Evolutionary conservation across 208 protist species (phyloP), one percentile per base, ranked within the genome.

Genomic region (Crithidia thermophila): DNA sequence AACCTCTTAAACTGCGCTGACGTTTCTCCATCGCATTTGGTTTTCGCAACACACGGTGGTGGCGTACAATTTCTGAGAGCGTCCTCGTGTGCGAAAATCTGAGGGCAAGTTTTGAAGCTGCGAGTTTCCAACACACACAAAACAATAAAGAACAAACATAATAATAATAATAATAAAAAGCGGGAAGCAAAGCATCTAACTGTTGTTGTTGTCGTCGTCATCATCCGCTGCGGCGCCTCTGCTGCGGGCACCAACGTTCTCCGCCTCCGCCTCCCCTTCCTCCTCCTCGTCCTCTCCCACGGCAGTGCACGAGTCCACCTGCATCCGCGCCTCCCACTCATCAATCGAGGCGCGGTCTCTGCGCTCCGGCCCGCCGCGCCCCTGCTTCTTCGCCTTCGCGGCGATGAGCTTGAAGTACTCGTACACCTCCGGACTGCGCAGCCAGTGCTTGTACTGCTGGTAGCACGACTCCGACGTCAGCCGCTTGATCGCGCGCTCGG

Each of bases 381-480:
- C 80, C 31, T 69, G 52, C 43, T 79, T 81, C 49, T 91, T 93
- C 28, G 87, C 82, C 67, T 96, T 96, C 21, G 67, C 59, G 6
- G 82, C 85, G 47, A 96, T 94, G 18, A 50, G 50, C 60, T 90
- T 89, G 75, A 96, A 96, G 63, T 72, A 88, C 40, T 93, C 85
- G 25, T 90, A 72, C 31, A 94, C 88, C 25, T 85, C 79, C 14
- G 77, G 67, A 56, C 91, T 81, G 37, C 91, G 73, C 43, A 96
- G 74, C 89, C 91, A 96, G 39, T 90, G 87, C 56, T 82, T 84
- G 76, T 96, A 96, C 70, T 94, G 85, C 51, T 94, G 82, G 56
- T 94, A 96, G 70, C 88, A 96, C 23, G 63, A 25, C 68, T 96
- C 91, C 3, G 88, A 94, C n/a, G 82, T 86, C 5, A 96, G 72